Conservation (phyloP, 805 yeast species). For the Candida ficus region DNA sequence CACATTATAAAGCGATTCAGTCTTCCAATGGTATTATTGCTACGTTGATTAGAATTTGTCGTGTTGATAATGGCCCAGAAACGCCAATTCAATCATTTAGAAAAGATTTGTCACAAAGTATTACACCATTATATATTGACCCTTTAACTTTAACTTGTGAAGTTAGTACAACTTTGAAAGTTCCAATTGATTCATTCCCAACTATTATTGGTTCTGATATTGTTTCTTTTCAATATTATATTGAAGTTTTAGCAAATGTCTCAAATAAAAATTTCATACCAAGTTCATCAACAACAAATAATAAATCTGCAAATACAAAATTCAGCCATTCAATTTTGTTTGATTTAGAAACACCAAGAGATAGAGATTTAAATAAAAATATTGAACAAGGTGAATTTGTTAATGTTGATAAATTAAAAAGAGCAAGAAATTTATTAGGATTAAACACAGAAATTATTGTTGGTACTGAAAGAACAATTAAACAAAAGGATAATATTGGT, state of each 20-base stretch:
- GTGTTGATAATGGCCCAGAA: conserved; percentile 59
- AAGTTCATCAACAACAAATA: conserved; percentile 20
- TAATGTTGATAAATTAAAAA: conserved; percentile 75
- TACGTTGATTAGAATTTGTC: conserved; percentile 75
- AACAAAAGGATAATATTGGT: conserved; percentile 11
- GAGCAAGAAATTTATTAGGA: conserved; percentile 74
- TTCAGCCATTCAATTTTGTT: conserved; percentile 22
- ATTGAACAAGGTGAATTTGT: conserved; percentile 38
- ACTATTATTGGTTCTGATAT: conserved; percentile 67
- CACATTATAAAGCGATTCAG: conserved; percentile 67
- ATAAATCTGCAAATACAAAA: conserved; percentile 14
- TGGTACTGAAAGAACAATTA: conserved; percentile 59
- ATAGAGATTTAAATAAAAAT: conserved; percentile 14
- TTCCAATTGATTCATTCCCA: conserved; percentile 85
- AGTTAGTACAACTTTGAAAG: conserved; percentile 55
- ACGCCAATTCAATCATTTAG: conserved; percentile 52
- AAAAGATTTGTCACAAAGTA: conserved; percentile 75
- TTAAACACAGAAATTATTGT: conserved; percentile 73
- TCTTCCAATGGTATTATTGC: conserved; percentile 70
- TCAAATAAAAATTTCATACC: conserved; percentile 49
- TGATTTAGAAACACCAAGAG: conserved; percentile 21
- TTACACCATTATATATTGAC: conserved; percentile 75
- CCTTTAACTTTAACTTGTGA: conserved; percentile 53
- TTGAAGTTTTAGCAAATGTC: conserved; percentile 79
- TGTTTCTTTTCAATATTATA: conserved; percentile 77